Evolutionary conservation across 1,284 basidiomycete species (phyloP).

Genomic region (Ustilago cynodontis): DNA sequence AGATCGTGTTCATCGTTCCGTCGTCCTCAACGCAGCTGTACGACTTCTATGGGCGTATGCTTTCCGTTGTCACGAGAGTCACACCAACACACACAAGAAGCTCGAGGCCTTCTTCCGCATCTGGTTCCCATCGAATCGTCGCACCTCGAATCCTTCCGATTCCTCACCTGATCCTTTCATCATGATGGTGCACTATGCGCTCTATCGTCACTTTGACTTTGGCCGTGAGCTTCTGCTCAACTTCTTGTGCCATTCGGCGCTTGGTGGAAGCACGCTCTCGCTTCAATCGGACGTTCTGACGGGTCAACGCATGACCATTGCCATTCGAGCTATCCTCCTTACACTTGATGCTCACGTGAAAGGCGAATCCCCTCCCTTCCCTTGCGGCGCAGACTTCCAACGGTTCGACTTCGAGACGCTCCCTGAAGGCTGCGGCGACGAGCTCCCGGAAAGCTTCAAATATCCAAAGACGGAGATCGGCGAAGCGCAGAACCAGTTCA

Average conservation of each 20-base stretch:
- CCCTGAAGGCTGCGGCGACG: constrained; percentile 49
- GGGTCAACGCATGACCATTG: constrained; percentile 76
- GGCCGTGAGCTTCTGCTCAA: constrained; percentile 82
- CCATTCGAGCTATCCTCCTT: constrained; percentile 81
- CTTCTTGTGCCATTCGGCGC: constrained; percentile 57
- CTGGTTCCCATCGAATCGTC: constrained; percentile 82
- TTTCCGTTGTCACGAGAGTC: constrained; percentile 88
- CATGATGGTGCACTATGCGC: constrained; percentile 84
- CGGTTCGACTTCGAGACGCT: constrained; percentile 70
- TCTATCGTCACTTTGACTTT: constrained; percentile 87
- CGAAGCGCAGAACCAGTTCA: constrained; percentile 80
- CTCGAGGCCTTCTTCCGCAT: constrained; percentile 82
- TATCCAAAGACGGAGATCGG: constrained; percentile 77
- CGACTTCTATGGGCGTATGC: constrained; percentile 93
- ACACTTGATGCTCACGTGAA: constrained; percentile 81
- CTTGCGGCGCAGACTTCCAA: constrained; percentile 79
- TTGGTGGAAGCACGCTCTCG: constrained; percentile 60
- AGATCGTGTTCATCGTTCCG: constrained; percentile 82
- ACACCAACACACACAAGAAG: constrained; percentile 81
- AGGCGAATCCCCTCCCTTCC: constrained; percentile 79
- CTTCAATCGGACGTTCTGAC: constrained; percentile 63
- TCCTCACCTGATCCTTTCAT: constrained; percentile 82
- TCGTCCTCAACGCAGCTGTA: constrained; percentile 84
- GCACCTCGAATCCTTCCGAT: constrained; percentile 78
- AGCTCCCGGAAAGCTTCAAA: constrained; percentile 55